Evolutionary conservation across 2,329 filamentous ascomycete species (phyloP).

Genomic region (Amphichorda felina): DNA sequence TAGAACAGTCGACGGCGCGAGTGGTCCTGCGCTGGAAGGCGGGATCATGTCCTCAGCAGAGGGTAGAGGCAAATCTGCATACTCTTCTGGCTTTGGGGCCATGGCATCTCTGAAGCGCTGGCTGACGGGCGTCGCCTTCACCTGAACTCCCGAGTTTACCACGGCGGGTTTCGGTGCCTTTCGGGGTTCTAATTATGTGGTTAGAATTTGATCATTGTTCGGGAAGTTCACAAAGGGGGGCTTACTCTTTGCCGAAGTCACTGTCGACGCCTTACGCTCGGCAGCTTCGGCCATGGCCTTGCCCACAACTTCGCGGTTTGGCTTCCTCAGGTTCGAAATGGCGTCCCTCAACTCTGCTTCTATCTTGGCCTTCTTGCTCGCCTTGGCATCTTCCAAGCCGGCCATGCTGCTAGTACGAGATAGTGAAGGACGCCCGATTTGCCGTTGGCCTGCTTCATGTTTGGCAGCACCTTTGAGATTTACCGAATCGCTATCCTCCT

Average conservation of each 20-base stretch:
- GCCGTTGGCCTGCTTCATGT: not conserved
- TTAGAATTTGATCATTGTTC: slow-evolving; percentile 13
- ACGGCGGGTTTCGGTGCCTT: slow-evolving; percentile 30
- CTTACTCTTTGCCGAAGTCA: slow-evolving; percentile 36
- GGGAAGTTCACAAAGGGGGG: not conserved
- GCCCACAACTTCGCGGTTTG: slow-evolving; percentile 59
- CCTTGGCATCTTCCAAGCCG: slow-evolving; percentile 41
- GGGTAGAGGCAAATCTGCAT: slow-evolving; percentile 9
- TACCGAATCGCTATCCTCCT: slow-evolving; percentile 48
- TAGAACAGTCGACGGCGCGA: slow-evolving; percentile 19
- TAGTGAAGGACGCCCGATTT: not conserved
- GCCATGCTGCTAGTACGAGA: slow-evolving; percentile 33
- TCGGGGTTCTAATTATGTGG: slow-evolving; percentile 30
- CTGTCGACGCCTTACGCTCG: slow-evolving; percentile 43
- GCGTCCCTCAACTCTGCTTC: slow-evolving; percentile 63
- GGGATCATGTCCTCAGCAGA: slow-evolving; percentile 18
- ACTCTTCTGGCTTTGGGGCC: slow-evolving; percentile 14
- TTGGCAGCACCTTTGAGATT: not conserved
- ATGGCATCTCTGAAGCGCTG: slow-evolving; percentile 41
- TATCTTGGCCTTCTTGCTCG: slow-evolving; percentile 53
- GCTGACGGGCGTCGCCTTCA: slow-evolving; percentile 47
- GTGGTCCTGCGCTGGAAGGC: slow-evolving; percentile 23
- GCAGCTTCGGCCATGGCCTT: slow-evolving; percentile 55
- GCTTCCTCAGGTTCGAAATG: slow-evolving; percentile 62
- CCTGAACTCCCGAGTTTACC: slow-evolving; percentile 25